Conservation (phyloP, 306 rosid species). For the Citrullus colocynthis region DNA sequence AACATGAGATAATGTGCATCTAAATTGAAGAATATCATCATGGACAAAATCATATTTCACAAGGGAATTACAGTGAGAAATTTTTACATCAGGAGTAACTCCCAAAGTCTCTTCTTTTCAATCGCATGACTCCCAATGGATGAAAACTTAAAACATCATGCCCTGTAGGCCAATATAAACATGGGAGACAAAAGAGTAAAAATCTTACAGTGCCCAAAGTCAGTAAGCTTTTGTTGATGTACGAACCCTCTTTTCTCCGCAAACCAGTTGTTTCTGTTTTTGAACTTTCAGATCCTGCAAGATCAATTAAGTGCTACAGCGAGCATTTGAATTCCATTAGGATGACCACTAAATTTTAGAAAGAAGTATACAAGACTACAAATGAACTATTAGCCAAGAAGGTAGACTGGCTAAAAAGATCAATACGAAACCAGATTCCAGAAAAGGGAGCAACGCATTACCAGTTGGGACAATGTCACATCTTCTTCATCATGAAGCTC, state of each 20-base stretch:
- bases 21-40: not conserved
- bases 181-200: constrained; percentile 1
- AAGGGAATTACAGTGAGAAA: not conserved
- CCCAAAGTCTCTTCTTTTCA: not conserved
- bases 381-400: constrained; percentile 2
- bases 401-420: constrained; percentile 2
- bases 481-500: constrained; percentile 64
- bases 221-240: constrained; percentile 78
- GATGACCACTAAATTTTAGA: constrained; percentile 2
- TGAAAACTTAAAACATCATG: not conserved
- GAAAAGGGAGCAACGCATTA: constrained; percentile 14
- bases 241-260: constrained; percentile 84
- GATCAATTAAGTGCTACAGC: constrained; percentile 88
- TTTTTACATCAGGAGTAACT: not conserved
- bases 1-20: not conserved
- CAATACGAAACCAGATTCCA: not conserved
- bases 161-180: not conserved
- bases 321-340: constrained; percentile 9
- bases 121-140: not conserved
- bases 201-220: constrained; percentile 79
- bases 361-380: not conserved
- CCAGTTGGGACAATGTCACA: constrained; percentile 74
- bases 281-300: constrained; percentile 93
- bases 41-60: not conserved
- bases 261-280: constrained; percentile 80